Base-by-base conservation (phyloP, 345 rosid species). In the Linum tenue region DNA sequence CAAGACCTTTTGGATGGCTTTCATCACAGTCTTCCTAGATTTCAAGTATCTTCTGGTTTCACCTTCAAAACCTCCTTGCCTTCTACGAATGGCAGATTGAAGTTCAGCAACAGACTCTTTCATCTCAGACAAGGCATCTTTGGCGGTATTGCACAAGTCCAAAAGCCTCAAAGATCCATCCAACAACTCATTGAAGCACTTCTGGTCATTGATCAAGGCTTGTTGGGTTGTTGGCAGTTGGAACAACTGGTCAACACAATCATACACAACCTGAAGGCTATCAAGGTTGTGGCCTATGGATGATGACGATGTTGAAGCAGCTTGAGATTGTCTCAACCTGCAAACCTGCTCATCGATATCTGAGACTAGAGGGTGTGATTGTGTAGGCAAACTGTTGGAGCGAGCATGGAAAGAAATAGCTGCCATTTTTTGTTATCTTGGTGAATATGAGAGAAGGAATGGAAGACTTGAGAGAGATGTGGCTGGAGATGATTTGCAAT, bases 371-470 rank as follows among this genome's bases (percentile, higher is more conserved):
- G 72, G 78, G 66, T 79, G 75, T 67, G 79, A 62, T 37, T 69
- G 76, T 5, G 51, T 67, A 14, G 77, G 85, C 66, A 78, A 69
- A 65, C 79, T 81, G 74, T 67, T 68, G 1, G 78, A 76, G 42
- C 74, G 75, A 63, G 67, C 56, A 41, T 76, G 76, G 15, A 64
- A 70, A 22, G 48, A 3, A 12, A 66, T 60, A 39, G 37, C 64
- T 11, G 59, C 71, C 75, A 67, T 72, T 63, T 22, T 22, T 7
- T 8, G 51, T 7, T 44, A 7, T 44, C 2, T 7, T 44, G 51
- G 10, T 44, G 51, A 14, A 2, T 44, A 2, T 44, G 51, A 44
- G 11, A 44, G 51, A 22, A 22, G 31, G 31, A 22, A 22, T 22
- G 31, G 31, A 22, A 22, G 31, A 22, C 31, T 22, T 22, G 31